These are phyloP conservation scores for Escovopsis sp. DNA, from an alignment of 2,329 filamentous ascomycete genomes.

Conservation along the genomic window DNA sequence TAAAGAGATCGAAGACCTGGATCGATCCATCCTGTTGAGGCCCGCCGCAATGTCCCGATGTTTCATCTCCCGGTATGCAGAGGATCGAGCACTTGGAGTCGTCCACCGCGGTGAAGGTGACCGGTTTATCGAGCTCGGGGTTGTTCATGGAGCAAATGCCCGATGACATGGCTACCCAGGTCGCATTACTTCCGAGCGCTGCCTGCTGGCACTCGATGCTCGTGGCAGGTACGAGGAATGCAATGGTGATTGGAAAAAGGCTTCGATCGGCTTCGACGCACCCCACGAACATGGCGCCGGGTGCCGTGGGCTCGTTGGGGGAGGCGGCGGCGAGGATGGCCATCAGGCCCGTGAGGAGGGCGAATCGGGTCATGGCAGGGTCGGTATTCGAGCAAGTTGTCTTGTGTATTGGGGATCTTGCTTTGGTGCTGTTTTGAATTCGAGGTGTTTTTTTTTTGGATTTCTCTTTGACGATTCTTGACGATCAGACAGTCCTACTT, in stretches of 20 bases:
- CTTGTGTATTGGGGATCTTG: too few relatives aligned
- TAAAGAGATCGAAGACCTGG: too few relatives aligned
- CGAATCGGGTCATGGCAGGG: slow-evolving; percentile 6
- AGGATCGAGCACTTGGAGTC: slow-evolving; percentile 9
- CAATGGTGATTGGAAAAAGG: slow-evolving; percentile 8
- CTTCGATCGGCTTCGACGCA: slow-evolving; percentile 12
- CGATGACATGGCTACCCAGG: too few relatives aligned
- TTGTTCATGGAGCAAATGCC: slow-evolving; percentile 1
- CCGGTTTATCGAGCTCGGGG: not conserved
- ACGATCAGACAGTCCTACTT: too few relatives aligned
- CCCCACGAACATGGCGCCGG: slow-evolving; percentile 14
- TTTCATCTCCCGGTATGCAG: slow-evolving; percentile 8
- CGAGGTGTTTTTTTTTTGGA: too few relatives aligned
- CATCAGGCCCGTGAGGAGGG: slow-evolving; percentile 11
- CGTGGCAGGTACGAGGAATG: slow-evolving; percentile 8
- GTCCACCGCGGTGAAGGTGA: slow-evolving; percentile 8
- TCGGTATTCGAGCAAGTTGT: too few relatives aligned
- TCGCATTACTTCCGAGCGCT: too few relatives aligned
- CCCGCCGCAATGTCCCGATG: slow-evolving; percentile 14
- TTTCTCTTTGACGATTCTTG: too few relatives aligned
- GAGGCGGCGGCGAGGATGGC: slow-evolving; percentile 11
- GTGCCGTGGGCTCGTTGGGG: slow-evolving; percentile 7
- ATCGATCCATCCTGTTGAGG: not conserved
- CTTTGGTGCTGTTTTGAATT: too few relatives aligned
- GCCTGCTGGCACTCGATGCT: slow-evolving; percentile 10